Base-by-base conservation (phyloP, 2,329 filamentous ascomycete species). In the Orbilia ellipsospora region DNA sequence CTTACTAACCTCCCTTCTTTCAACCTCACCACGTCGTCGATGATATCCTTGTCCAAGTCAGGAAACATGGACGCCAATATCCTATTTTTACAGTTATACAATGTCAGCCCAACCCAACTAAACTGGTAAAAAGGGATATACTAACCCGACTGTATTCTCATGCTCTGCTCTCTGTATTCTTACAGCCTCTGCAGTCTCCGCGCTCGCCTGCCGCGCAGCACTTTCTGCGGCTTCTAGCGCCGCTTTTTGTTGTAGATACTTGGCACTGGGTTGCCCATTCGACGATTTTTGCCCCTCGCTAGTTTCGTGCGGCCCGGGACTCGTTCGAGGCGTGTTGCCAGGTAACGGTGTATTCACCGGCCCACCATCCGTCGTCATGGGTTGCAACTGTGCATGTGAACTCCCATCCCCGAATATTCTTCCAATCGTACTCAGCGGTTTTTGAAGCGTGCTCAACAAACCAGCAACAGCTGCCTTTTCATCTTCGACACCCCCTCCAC, bases 11-110 rank as follows among this genome's bases (percentile, higher is more conserved):
- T 89, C 81, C 95, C 96, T 83, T 97, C 90, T 83, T 99, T 97
- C 84, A 96, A 89, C 82, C 94, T 90, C 26, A 99, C 95, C 48
- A 99, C 95, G 83, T 99, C 95, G 80, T 94, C 94, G 81, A 99
- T 98, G 44, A 99, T 88, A 57, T 99, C 96, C 80, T 89, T 89
- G 82, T 99, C 95, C 60, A 99, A 85, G 81, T 96, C 93, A 0
- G 95, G 95, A 82, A 99, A 99, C 95, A 99, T 99, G 79, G 93
- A 91, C 56, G 92, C 90, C 69, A 99, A 84, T 42, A 95, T 98
- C 83, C 74, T 77, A 55, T 48, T 2, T 12, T 16, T 26, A 50
- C 1, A 36, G n/a, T 36, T 6, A 6, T 36, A 1, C 10, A 2
- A 4, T 7, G 45, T 63, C 56, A 75, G 50, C 23, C 8, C 1